phyloP scores from a whole-genome alignment of 31 red algal genomes.

The Asparagopsis taxiformis region DNA sequence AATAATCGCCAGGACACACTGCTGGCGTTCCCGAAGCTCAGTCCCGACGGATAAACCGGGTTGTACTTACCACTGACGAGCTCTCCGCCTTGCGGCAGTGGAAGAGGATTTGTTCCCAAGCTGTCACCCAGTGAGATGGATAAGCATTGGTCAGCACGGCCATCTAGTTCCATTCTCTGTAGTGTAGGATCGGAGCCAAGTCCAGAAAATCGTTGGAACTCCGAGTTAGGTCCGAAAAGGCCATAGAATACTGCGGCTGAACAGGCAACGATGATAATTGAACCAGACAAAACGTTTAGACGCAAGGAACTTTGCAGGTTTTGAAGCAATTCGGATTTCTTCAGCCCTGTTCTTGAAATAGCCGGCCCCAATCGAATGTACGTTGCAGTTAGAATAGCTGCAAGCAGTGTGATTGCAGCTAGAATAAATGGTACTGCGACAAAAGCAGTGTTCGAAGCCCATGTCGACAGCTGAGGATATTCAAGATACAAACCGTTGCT shows the following conservation, averaged over 20 bases:
- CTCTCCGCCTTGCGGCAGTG: constrained; percentile 36
- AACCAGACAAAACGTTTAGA: constrained; percentile 9
- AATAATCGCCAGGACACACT: constrained; percentile 63
- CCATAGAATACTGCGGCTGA: constrained; percentile 48
- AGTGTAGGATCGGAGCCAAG: constrained; percentile 18
- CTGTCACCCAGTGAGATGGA: constrained; percentile 4
- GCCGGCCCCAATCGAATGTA: background rate
- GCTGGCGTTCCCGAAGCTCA: constrained; percentile 19
- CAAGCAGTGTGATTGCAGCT: constrained; percentile 28
- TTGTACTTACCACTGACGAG: constrained; percentile 39
- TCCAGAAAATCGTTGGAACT: constrained; percentile 38
- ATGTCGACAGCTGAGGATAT: constrained; percentile 48
- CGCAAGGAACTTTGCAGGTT: background rate
- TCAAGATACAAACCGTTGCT: constrained; percentile 29
- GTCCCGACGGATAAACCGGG: constrained; percentile 25
- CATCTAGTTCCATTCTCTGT: constrained; percentile 46
- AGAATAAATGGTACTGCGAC: constrained; percentile 79
- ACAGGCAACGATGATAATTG: constrained; percentile 8
- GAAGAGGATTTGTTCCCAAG: constrained; percentile 9
- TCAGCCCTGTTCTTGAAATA: too few relatives aligned
- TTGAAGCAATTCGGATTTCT: too few relatives aligned
- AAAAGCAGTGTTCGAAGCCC: constrained; percentile 63
- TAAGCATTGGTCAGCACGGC: background rate
- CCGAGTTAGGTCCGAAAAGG: constrained; percentile 53
- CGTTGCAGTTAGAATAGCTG: constrained; percentile 18